Evolutionary conservation across 139 green algal genomes (phyloP), one percentile per base, ranked within the genome.

Genomic region (Astrephomene gubernaculifera): DNA sequence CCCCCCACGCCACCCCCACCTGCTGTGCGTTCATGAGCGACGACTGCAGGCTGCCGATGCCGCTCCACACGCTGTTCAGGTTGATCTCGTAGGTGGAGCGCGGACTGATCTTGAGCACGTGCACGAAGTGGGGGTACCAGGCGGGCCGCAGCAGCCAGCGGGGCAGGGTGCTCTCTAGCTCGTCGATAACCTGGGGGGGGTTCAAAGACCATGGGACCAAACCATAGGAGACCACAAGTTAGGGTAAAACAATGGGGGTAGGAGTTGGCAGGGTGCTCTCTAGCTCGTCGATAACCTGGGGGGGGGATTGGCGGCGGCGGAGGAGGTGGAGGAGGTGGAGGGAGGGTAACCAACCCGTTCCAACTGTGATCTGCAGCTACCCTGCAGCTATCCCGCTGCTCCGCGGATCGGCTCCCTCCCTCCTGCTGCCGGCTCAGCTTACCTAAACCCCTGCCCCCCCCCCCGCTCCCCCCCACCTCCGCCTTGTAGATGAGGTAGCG

Each of bases 211-310:
- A n/a, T n/a, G n/a, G n/a, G n/a, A n/a, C n/a, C n/a, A n/a, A n/a
- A n/a, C n/a, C n/a, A n/a, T n/a, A n/a, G n/a, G n/a, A n/a, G n/a
- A n/a, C n/a, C n/a, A n/a, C n/a, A n/a, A n/a, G n/a, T n/a, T n/a
- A n/a, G n/a, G n/a, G n/a, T n/a, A n/a, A n/a, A n/a, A n/a, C n/a
- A n/a, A n/a, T n/a, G n/a, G n/a, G n/a, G n/a, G n/a, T n/a, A n/a
- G n/a, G n/a, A n/a, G n/a, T n/a, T n/a, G 91, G 91, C 78, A 94
- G 81, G 27, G 89, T 94, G 70, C 74, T 87, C 88, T 94, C 91
- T 38, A 94, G 71, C 82, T 94, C 91, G 71, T 94, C 89, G 10
- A 94, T 93, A 52, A 94, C 91, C 73, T 90, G 84, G 4, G 10
- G 70, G 65, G 36, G n/a, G n/a, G n/a, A n/a, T n/a, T n/a, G n/a